A percentile compares a stretch with the other conserved stretches of the same genome.
phyloP scores from a whole-genome alignment of 179 eudicot genomes.

The Beta lomatogona region DNA sequence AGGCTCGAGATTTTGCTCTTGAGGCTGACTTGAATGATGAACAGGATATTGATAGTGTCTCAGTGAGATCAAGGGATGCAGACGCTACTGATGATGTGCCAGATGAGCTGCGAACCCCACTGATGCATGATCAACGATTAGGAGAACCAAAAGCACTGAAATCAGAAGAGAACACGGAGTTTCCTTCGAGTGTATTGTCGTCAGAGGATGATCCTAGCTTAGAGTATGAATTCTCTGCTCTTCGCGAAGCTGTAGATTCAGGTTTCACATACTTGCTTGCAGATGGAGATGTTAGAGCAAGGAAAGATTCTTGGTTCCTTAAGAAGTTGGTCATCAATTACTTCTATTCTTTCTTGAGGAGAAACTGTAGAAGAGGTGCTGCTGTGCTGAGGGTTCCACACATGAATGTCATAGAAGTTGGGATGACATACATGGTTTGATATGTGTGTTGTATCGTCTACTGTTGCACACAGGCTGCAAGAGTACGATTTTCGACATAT shows the following conservation, averaged over 20 bases:
- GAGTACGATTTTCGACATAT: neutral
- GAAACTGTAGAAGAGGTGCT: constrained; percentile 87
- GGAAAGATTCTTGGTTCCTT: constrained; percentile 69
- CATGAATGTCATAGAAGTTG: constrained; percentile 74
- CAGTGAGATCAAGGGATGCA: constrained; percentile 44
- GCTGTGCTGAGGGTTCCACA: constrained; percentile 85
- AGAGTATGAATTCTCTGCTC: constrained; percentile 83
- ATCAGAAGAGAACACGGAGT: constrained; percentile 18
- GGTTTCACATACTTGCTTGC: constrained; percentile 93
- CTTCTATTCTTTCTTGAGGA: constrained; percentile 76
- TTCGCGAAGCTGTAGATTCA: constrained; percentile 70
- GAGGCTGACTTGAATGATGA: constrained; percentile 48
- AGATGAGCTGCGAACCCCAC: constrained; percentile 55
- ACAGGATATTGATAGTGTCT: constrained; percentile 39
- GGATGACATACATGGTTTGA: constrained; percentile 88
- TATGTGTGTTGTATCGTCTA: neutral
- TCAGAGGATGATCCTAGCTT: constrained; percentile 61
- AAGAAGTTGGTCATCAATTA: constrained; percentile 85
- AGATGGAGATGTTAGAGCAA: constrained; percentile 76
- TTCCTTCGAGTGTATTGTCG: constrained; percentile 52
- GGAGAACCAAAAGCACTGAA: constrained; percentile 30
- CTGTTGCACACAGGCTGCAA: neutral
- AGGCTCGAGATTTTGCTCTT: constrained; percentile 67
- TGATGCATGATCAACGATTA: constrained; percentile 47
- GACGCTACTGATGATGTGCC: constrained; percentile 39